Evolutionary conservation across 2,329 filamentous ascomycete species (phyloP), one percentile per base, ranked within the genome.

Genomic region (Aspergillus eucalypticola): DNA sequence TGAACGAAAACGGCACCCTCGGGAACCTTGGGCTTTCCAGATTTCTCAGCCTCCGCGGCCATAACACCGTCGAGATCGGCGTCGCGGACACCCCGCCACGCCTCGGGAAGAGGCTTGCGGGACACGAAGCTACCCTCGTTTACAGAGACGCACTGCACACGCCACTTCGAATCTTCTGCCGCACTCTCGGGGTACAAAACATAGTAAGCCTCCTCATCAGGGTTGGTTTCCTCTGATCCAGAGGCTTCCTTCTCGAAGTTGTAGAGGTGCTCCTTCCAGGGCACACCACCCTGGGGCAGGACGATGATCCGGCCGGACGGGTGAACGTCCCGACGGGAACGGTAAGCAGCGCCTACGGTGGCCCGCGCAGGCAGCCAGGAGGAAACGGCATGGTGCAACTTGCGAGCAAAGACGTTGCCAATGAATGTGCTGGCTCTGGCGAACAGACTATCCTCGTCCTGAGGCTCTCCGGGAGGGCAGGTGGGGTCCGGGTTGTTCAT

Each of bases 191-290:
- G 90, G 78, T 98, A 98, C 25, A 98, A 82, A 13, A 96, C 93
- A 73, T 97, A 98, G 54, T 93, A 82, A 3, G 94, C 88, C 68
- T 86, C 85, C 42, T 86, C 77, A 0, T 80, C 78, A 27, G 78
- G 62, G 62, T 75, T 71, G 57, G 70, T 66, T 69, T 67, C 71
- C 58, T 75, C 75, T 8, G 72, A 75, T 11, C 61, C 66, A 0
- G 67, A 66, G 7, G 71, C 69, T 71, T 88, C 83, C 68, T 83
- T 83, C 79, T 99, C 95, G 27, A 98, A 85, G 17, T 85, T 87
- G 80, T 96, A 98, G 17, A 99, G 84, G 76, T 99, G 95, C 72
- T 98, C 94, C 76, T 96, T 95, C 95, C 95, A 98, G 2, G 94
- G 94, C 62, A 94, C 72, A 15, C 79, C 90, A 60, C 90, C 88